Percentiles rank a stretch among this genome's conserved stretches.
Conservation (phyloP, 2,329 filamentous ascomycete species). For the Phyllosticta capitalensis region DNA sequence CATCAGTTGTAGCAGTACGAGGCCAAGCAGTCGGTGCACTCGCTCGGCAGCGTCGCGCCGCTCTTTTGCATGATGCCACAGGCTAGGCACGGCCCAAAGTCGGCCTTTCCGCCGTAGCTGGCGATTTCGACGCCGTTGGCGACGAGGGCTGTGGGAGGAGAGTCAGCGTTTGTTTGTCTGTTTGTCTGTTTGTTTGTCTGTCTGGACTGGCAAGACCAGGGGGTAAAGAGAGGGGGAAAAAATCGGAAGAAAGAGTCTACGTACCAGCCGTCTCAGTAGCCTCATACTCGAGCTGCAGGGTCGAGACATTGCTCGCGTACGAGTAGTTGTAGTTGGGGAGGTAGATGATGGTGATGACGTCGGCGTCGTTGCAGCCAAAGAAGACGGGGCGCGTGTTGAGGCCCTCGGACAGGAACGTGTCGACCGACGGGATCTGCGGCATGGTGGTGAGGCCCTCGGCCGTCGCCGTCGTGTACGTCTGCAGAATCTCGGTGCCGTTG, state of each 20-base stretch:
- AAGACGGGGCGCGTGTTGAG: slow-evolving; percentile 53
- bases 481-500: slow-evolving; percentile 49
- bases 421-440: slow-evolving; percentile 46
- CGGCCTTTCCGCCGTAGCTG: not conserved
- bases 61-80: slow-evolving; percentile 9
- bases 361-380: slow-evolving; percentile 43
- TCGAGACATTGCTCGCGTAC: slow-evolving; percentile 2
- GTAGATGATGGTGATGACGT: slow-evolving; percentile 3
- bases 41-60: slow-evolving; percentile 1
- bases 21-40: slow-evolving; percentile 1
- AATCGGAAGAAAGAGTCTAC: not conserved
- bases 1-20: slow-evolving; percentile 9
- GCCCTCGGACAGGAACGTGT: slow-evolving; percentile 48
- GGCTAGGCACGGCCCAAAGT: slow-evolving; percentile 1
- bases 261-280: not conserved
- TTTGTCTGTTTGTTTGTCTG: not conserved
- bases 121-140: slow-evolving; percentile 6
- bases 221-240: not conserved
- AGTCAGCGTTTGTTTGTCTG: not conserved
- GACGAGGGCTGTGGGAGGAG: not conserved
- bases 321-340: slow-evolving; percentile 8
- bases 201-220: not conserved
- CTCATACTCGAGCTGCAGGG: slow-evolving; percentile 2
- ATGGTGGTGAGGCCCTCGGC: slow-evolving; percentile 44
- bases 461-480: slow-evolving; percentile 47